Conservation (phyloP, 2,329 filamentous ascomycete genomes). For the Aspergillus udagawae region DNA sequence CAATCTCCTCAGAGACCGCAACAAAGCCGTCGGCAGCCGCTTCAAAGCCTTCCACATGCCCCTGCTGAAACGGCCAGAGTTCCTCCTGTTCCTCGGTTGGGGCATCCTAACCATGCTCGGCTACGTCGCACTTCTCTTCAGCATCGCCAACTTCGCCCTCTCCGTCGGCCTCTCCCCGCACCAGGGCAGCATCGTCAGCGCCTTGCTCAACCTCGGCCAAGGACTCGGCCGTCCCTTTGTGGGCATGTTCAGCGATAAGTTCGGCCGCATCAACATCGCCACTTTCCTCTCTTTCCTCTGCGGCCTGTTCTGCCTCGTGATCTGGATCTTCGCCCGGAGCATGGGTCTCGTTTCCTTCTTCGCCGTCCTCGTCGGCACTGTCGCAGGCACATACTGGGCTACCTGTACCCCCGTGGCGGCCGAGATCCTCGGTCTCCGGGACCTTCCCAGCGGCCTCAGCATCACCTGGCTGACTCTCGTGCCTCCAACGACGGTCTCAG, state of each 20-base stretch:
- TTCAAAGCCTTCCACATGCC: constrained; percentile 52
- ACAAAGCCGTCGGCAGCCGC: constrained; percentile 51
- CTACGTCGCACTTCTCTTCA: constrained; percentile 63
- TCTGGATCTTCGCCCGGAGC: constrained; percentile 59
- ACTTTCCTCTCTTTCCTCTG: constrained; percentile 51
- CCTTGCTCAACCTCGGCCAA: constrained; percentile 61
- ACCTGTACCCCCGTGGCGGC: constrained; percentile 57
- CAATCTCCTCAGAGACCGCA: constrained; percentile 55
- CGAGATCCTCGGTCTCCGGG: constrained; percentile 58
- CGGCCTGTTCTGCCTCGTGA: constrained; percentile 55
- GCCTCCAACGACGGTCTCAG: constrained; percentile 45
- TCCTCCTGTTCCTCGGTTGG: constrained; percentile 56
- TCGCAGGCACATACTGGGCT: constrained; percentile 59
- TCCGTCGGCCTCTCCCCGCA: constrained; percentile 55
- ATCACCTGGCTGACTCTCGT: constrained; percentile 59
- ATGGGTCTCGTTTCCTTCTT: constrained; percentile 59
- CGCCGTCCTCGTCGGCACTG: constrained; percentile 53
- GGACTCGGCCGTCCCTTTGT: constrained; percentile 55
- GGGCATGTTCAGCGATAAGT: constrained; percentile 58
- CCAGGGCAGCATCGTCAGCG: constrained; percentile 60
- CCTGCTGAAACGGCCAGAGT: constrained; percentile 52
- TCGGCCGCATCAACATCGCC: constrained; percentile 62
- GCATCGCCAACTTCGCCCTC: constrained; percentile 58
- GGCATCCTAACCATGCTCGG: constrained; percentile 61
- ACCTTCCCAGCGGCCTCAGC: constrained; percentile 54